phyloP scores from a whole-genome alignment of 2,329 filamentous ascomycete species.

The Leptographium galeiforme region DNA sequence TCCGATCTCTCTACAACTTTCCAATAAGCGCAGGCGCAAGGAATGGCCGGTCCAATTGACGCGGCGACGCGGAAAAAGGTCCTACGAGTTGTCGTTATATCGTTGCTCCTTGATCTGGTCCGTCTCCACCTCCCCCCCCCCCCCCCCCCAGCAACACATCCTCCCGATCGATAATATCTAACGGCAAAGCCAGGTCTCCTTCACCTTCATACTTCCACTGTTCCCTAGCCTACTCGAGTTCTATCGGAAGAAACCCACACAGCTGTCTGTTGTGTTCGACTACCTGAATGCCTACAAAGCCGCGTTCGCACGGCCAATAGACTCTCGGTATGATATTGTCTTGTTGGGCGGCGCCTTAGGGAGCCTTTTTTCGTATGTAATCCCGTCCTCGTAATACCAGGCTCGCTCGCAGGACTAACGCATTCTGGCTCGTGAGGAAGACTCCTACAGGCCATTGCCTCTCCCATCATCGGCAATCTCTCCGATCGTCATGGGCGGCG shows the following conservation, averaged over 20 bases:
- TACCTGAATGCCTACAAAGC: slow-evolving; percentile 93
- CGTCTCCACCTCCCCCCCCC: slow-evolving; percentile 14
- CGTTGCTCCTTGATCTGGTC: slow-evolving; percentile 81
- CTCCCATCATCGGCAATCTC: slow-evolving; percentile 76
- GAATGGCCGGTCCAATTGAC: slow-evolving; percentile 32
- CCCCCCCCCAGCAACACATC: neutral
- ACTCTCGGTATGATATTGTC: slow-evolving; percentile 93
- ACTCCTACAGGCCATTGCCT: slow-evolving; percentile 81
- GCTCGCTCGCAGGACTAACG: neutral
- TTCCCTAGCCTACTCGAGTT: slow-evolving; percentile 94
- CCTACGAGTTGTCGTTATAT: slow-evolving; percentile 76
- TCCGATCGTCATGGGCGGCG: slow-evolving; percentile 83
- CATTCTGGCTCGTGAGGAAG: slow-evolving; percentile 26
- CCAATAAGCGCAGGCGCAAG: neutral
- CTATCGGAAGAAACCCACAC: slow-evolving; percentile 59
- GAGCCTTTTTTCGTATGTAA: slow-evolving; percentile 62
- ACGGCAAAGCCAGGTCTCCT: slow-evolving; percentile 58
- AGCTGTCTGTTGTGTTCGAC: slow-evolving; percentile 66
- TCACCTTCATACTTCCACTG: slow-evolving; percentile 93
- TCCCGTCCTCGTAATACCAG: neutral
- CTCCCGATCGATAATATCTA: neutral
- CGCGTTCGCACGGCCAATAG: slow-evolving; percentile 81
- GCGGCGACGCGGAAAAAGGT: slow-evolving; percentile 60
- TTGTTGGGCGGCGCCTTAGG: slow-evolving; percentile 86
- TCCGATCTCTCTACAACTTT: neutral